Conservation (phyloP, 2,329 filamentous ascomycete species). For the Exophiala aquamarina region DNA sequence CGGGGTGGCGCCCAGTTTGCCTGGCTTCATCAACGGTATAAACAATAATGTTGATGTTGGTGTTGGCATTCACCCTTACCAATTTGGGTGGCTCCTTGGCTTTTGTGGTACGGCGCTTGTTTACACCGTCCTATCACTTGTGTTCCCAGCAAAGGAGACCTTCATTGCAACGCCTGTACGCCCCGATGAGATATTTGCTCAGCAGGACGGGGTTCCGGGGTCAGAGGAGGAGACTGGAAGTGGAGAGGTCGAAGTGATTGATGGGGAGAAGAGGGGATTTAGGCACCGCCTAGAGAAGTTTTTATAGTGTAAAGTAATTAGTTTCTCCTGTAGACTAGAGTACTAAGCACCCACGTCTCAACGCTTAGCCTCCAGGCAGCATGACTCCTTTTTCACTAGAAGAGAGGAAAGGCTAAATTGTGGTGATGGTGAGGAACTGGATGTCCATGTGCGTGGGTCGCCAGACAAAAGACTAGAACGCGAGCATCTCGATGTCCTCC, state of each 20-base stretch:
- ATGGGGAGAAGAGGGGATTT: conserved; percentile 12
- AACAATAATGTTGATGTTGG: conserved; percentile 41
- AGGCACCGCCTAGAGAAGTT: conserved; percentile 11
- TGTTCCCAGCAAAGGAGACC: conserved; percentile 19
- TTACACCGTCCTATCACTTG: conserved; percentile 48
- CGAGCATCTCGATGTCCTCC: too few relatives aligned
- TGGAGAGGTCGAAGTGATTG: conserved; percentile 7
- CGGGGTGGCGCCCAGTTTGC: conserved; percentile 37
- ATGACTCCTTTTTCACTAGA: too few relatives aligned
- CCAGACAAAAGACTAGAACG: too few relatives aligned
- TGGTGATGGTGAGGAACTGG: too few relatives aligned
- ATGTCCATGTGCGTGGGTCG: too few relatives aligned
- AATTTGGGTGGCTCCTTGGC: conserved; percentile 65
- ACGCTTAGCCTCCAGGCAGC: too few relatives aligned
- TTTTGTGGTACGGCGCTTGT: conserved; percentile 61
- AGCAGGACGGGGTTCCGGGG: conserved; percentile 11
- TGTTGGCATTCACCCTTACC: conserved; percentile 57
- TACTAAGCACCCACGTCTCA: too few relatives aligned
- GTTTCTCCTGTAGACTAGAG: too few relatives aligned
- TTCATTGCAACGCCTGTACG: conserved; percentile 32
- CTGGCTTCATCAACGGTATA: conserved; percentile 54
- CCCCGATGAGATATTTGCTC: conserved; percentile 37
- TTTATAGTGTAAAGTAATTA: background rate
- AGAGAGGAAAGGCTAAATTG: too few relatives aligned
- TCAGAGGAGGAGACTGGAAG: conserved; percentile 6